Evolutionary conservation across 1,284 basidiomycete species (phyloP), one percentile per base, ranked within the genome.

Genomic region (Naganishia liquefaciens): DNA sequence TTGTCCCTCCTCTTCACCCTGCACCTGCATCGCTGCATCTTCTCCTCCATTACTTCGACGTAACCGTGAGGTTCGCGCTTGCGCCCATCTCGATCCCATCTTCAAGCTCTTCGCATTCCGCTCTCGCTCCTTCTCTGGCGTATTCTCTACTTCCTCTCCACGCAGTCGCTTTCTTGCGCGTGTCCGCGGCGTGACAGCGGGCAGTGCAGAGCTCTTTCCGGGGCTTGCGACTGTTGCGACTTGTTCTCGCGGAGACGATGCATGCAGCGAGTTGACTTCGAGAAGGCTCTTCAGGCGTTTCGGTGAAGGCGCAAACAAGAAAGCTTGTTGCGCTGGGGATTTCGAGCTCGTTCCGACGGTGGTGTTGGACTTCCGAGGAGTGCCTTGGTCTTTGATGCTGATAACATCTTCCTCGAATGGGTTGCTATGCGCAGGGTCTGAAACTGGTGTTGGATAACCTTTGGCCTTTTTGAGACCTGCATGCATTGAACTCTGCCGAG

Each of bases 121-220:
- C 7, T 50, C 53, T 39, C 66, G 66, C 11, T 73, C 71, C 53
- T 74, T 74, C 21, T 72, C 64, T 3, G 78, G 78, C 2, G 75
- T 76, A 65, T 74, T 73, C 23, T 76, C 77, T 33, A 77, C 71
- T 25, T 68, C 64, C 50, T 79, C 77, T 4, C 78, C 78, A 11
- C 73, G 68, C 13, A 79, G 66, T 10, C 77, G 68, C 63, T 76
- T 76, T 23, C 78, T 63, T n/a, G 78, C 78, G 25, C 70, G 70
- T 1, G 78, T 78, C 13, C 78, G 65, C 1, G 78, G 78, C 28
- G 78, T 79, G 30, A 37, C 63, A 30, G 53, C 42, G 9, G 55
- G 46, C 10, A 65, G 6, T 5, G 23, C 30, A 21, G 49, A 33
- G 15, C 37, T 42, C 49, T 28, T 49, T 10, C 28, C 28, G 15